Evolutionary conservation across 2,329 filamentous ascomycete species (phyloP).

Genomic region (Hypoxylon rubiginosum): DNA sequence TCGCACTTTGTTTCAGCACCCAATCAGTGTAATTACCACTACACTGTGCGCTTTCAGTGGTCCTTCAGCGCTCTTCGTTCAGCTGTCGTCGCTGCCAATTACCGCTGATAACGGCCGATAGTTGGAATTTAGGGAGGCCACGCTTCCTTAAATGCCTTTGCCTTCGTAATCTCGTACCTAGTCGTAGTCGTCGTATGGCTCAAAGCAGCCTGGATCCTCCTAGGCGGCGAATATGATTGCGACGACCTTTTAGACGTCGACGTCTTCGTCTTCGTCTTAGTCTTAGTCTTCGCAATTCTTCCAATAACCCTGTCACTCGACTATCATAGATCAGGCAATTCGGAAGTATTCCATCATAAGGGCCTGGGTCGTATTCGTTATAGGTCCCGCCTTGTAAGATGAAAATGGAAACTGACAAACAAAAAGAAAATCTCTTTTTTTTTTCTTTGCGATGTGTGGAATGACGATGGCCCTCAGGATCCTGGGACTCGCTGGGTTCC

Average conservation of each 20-base stretch:
- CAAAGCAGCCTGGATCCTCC: slow-evolving; percentile 22
- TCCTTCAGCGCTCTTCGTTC: slow-evolving; percentile 12
- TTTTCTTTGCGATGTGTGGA: slow-evolving; percentile 32
- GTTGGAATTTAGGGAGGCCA: slow-evolving; percentile 17
- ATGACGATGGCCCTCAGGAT: slow-evolving; percentile 39
- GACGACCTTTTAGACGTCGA: slow-evolving; percentile 24
- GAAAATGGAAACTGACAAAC: slow-evolving; percentile 23
- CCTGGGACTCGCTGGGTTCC: slow-evolving; percentile 22
- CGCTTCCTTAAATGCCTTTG: slow-evolving; percentile 24
- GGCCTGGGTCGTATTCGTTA: slow-evolving; percentile 36
- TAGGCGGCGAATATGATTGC: slow-evolving; percentile 41
- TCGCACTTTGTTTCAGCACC: slow-evolving; percentile 50
- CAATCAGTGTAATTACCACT: slow-evolving; percentile 27
- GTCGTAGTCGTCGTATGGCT: slow-evolving; percentile 35
- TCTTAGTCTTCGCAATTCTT: slow-evolving; percentile 12
- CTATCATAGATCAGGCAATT: slow-evolving; percentile 36
- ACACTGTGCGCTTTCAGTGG: slow-evolving; percentile 24
- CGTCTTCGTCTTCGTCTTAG: neutral
- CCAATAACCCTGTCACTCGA: slow-evolving; percentile 34
- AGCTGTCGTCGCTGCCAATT: slow-evolving; percentile 29
- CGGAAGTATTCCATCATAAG: slow-evolving; percentile 31
- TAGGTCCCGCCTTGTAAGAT: slow-evolving; percentile 31
- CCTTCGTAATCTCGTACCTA: too few relatives aligned
- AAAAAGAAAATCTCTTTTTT: slow-evolving; percentile 24
- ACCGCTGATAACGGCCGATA: slow-evolving; percentile 11